Conservation (phyloP, 164 flowering plant species). For the grape (Vitis vinifera) region ASM3070453v1 NC_081821.1:17461501-17462000, state of each 20-base stretch:
- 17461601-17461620: no score
- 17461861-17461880: slow-evolving; percentile 1
- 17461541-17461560: no score
- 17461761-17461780: slow-evolving; percentile 4
- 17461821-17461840: slow-evolving; percentile 6
- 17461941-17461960: slow-evolving; percentile 17
- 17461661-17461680: neutral
- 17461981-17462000: slow-evolving; percentile 17
- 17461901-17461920: neutral
- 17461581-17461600: no score
- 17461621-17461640: no score
- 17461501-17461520: no score
- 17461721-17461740: slow-evolving; percentile 14
- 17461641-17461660: no score
- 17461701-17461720: slow-evolving; percentile 2
- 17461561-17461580: no score
- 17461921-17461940: slow-evolving; percentile 11
- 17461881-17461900: neutral
- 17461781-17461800: slow-evolving; percentile 2
- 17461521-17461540: no score
- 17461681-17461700: slow-evolving; percentile 13
- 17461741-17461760: slow-evolving; percentile 15
- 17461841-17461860: slow-evolving; percentile 1
- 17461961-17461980: slow-evolving; percentile 21
- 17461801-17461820: slow-evolving; percentile 5